phyloP scores from a whole-genome alignment of 2,329 filamentous ascomycete genomes.

The Aspergillus caelatus region DNA sequence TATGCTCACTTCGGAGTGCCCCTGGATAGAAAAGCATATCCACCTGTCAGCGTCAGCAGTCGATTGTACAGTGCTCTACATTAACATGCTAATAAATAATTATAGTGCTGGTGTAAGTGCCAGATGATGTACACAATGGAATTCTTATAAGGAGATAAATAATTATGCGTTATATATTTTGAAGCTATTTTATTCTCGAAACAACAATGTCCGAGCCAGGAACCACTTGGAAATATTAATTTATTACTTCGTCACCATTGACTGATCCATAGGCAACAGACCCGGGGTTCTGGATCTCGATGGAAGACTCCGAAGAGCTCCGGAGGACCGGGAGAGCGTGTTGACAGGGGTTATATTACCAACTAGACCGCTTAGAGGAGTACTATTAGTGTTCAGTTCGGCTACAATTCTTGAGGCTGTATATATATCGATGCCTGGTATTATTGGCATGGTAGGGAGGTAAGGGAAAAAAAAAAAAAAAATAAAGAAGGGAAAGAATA shows the following conservation, averaged over 20 bases:
- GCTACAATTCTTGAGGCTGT: background rate
- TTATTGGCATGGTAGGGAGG: background rate
- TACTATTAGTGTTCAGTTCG: background rate
- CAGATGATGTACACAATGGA: background rate
- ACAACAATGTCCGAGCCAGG: background rate
- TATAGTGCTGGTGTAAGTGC: background rate
- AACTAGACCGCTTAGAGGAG: background rate
- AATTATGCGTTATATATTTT: background rate
- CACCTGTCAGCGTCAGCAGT: constrained; percentile 1
- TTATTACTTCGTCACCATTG: background rate
- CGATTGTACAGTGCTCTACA: background rate
- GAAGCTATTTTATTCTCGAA: background rate
- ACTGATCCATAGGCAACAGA: background rate
- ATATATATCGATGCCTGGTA: background rate
- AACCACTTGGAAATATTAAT: background rate
- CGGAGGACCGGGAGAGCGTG: background rate
- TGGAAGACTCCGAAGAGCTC: constrained; percentile 2
- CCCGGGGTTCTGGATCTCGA: constrained; percentile 5
- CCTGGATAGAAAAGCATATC: background rate
- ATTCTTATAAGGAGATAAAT: background rate
- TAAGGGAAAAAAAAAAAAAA: background rate
- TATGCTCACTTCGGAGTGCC: background rate
- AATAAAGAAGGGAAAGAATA: background rate
- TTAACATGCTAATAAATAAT: background rate
- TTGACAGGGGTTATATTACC: background rate